phyloP scores from a whole-genome alignment of 129 eudicot genomes.

The Scalesia atractyloides region DNA sequence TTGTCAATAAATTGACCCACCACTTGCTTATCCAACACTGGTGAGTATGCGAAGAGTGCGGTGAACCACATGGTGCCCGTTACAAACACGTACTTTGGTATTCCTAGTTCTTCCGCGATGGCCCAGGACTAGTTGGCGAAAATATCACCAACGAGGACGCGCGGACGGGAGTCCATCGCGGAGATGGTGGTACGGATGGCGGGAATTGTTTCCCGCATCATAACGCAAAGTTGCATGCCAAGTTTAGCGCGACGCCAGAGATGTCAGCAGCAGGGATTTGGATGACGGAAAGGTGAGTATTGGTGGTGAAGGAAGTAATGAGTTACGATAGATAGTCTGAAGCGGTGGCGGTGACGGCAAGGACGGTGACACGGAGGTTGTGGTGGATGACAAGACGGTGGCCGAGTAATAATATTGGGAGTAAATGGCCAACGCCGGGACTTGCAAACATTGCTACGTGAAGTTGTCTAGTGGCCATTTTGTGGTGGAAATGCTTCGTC shows the following conservation, averaged over 20 bases:
- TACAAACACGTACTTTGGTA: slow-evolving; percentile 49
- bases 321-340: slow-evolving; percentile 27
- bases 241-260: slow-evolving; percentile 37
- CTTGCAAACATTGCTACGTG: slow-evolving; percentile 43
- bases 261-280: slow-evolving; percentile 52
- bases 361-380: slow-evolving; percentile 46
- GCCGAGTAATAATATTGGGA: slow-evolving; percentile 41
- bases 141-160: slow-evolving; percentile 45
- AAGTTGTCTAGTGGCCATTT: slow-evolving; percentile 39
- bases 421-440: slow-evolving; percentile 57
- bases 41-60: slow-evolving; percentile 36
- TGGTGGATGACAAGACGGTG: slow-evolving; percentile 45
- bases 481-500: neutral
- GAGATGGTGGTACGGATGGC: slow-evolving; percentile 35
- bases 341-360: slow-evolving; percentile 29
- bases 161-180: slow-evolving; percentile 38
- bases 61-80: slow-evolving; percentile 53
- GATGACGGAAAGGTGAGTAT: slow-evolving; percentile 21
- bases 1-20: slow-evolving; percentile 54
- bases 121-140: slow-evolving; percentile 40
- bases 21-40: slow-evolving; percentile 48
- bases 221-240: slow-evolving; percentile 38
- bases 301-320: slow-evolving; percentile 5
- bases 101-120: slow-evolving; percentile 51
- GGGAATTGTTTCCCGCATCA: slow-evolving; percentile 49